A percentile compares a stretch with the other conserved stretches of the same genome.
These are phyloP conservation scores for Echium plantagineum DNA, from an alignment of 257 asterid species.

Conservation along the genomic window DNA sequence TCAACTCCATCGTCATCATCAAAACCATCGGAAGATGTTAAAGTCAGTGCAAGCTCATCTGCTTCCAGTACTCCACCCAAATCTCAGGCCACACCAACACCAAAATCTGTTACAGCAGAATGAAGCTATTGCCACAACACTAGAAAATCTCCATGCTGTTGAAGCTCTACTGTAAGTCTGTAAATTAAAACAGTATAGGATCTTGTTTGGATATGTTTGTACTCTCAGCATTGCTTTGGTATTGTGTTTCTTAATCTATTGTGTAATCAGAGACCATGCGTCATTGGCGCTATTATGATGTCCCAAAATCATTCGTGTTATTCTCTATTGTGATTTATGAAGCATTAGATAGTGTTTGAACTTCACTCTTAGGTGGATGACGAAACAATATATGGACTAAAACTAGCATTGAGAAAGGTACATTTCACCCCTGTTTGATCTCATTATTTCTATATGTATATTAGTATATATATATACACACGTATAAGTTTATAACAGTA, in stretches of 20 bases:
- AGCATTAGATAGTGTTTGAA: too few species aligned
- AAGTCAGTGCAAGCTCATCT: neutral
- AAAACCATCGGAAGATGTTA: neutral
- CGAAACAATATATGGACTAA: too few species aligned
- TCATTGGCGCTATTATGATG: too few species aligned
- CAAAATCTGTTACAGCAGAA: neutral
- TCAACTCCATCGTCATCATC: neutral
- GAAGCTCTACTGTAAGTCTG: neutral
- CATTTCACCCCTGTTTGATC: too few species aligned
- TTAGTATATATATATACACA: too few species aligned
- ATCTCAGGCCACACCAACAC: neutral
- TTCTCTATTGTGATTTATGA: too few species aligned
- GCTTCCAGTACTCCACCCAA: neutral
- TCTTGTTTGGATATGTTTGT: neutral
- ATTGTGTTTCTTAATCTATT: neutral
- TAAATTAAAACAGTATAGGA: neutral
- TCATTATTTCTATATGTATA: too few species aligned
- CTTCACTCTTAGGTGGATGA: too few species aligned
- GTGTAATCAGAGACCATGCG: too few species aligned
- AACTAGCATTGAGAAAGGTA: too few species aligned
- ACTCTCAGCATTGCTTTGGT: neutral
- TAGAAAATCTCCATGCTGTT: neutral
- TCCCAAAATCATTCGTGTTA: too few species aligned
- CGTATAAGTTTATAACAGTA: too few species aligned
- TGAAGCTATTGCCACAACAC: neutral